Evolutionary conservation across 78 protist genomes (phyloP), one percentile per base, ranked within the genome.

Genomic region (Planoprotostelium fungivorum): DNA sequence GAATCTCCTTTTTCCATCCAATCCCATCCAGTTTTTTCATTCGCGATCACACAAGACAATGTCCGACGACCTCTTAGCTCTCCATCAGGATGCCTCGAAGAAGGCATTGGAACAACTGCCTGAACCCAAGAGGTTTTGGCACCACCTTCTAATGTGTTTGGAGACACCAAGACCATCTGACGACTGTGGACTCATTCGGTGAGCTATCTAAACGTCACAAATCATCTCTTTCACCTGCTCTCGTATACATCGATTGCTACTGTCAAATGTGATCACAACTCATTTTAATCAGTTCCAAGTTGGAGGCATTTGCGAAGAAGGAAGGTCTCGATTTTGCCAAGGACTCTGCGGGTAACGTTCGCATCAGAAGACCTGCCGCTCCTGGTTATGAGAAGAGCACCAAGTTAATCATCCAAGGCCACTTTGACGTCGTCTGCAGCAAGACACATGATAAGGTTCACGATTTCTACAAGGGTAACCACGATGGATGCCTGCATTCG

Each of bases 371-470:
- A 1, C 90, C 90, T 29, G 95, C 94, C n/a, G 23, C 91, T 16
- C 84, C 83, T n/a, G 91, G 94, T 25, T 90, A 83, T 29, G 91
- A 90, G 31, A 36, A 23, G n/a, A 38, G 63, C n/a, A 91, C 95
- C 34, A 36, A 83, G 1, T 93, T 94, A 5, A 25, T 63, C 37
- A 35, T 94, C 28, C 96, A 93, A 83, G 89, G 84, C 35, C 96
- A 94, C 85, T 1, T 89, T 63, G 96, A 94, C 36, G 91, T 94
- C 89, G 96, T 94, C 25, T 28, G 89, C 84, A 37, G 25, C 0
- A 85, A 63, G 38, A 85, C 84, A 73, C 84, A 23, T 1, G 90
- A 1, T 1, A 23, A 1, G 0, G 83, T 28, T 28, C 87, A 83
- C 88, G 88, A 90, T 37, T 89, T 89, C 84, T 1, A 1, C 35